A percentile compares a stretch with the other conserved stretches of the same genome.
Conservation (phyloP, 2,329 filamentous ascomycete genomes). For the Cladosporium halotolerans region DNA sequence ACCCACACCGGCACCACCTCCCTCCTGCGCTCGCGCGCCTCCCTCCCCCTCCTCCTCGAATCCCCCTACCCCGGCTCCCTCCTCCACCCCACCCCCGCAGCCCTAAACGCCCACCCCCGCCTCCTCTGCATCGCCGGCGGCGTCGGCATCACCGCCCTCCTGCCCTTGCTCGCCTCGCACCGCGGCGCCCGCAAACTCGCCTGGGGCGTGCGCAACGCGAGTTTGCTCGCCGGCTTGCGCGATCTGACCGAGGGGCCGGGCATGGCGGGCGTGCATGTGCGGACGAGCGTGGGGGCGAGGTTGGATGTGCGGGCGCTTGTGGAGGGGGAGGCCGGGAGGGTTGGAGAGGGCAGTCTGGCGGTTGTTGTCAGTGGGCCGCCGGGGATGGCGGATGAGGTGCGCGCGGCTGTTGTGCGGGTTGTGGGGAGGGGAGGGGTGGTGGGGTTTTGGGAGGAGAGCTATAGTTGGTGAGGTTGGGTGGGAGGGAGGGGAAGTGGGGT, state of each 20-base stretch:
- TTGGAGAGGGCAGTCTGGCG: constrained; percentile 27
- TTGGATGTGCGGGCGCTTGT: constrained; percentile 31
- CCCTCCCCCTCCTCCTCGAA: constrained; percentile 34
- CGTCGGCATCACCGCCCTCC: constrained; percentile 43
- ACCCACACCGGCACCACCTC: constrained; percentile 34
- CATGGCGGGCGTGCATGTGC: constrained; percentile 22
- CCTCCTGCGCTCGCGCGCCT: constrained; percentile 18
- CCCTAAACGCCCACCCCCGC: constrained; percentile 18
- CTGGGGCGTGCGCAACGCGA: constrained; percentile 31
- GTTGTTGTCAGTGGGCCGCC: constrained; percentile 40
- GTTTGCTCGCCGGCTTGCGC: constrained; percentile 20
- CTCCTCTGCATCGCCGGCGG: constrained; percentile 43
- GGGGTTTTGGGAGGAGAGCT: constrained; percentile 19
- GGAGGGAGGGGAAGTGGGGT: too few species aligned
- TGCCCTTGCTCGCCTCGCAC: constrained; percentile 32
- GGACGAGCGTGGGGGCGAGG: constrained; percentile 31
- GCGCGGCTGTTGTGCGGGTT: constrained; percentile 26
- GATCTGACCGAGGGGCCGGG: constrained; percentile 6
- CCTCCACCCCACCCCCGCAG: constrained; percentile 14
- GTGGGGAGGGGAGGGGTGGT: constrained; percentile 12
- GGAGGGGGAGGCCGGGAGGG: constrained; percentile 23
- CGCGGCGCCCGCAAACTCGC: constrained; percentile 31
- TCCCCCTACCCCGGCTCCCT: constrained; percentile 32
- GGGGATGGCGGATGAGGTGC: constrained; percentile 37
- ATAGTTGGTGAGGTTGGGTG: constrained; percentile 14